Base-by-base conservation (phyloP, 176 grass and related monocot species). In the Lolium perenne region DNA sequence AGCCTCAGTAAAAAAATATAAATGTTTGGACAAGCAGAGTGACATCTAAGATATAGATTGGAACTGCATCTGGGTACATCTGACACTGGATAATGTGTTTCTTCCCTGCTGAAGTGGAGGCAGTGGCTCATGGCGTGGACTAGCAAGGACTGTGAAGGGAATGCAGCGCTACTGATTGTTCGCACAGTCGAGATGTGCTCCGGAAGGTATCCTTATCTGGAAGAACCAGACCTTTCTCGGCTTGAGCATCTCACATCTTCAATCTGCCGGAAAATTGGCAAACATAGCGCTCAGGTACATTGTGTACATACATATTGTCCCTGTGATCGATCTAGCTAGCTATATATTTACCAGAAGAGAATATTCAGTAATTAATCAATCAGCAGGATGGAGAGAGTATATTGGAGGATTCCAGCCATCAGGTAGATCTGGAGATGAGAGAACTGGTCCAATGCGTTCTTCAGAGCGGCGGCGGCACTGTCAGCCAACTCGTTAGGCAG, bases 141-240 rank as follows among this genome's bases (percentile, higher is more conserved):
- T 0, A 51, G n/a, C 38, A 68, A 77, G 62, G 93, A 73, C 23
- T 56, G 61, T 4, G 0, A 8, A 21, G 5, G 56, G 0, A 18
- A 59, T 1, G 6, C 18, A 59, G 86, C 85, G 12, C 1, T 94
- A 29, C 25, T 97, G 40, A 13, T 94, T 0, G 86, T 74, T 15
- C 54, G 45, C 3, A 87, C 92, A 5, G 8, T 94, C 0, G 92
- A 94, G 65, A 91, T 89, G 4, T 86, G 50, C 47, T 89, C 83
- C 10, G 83, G 88, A 15, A 82, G 90, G 43, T 41, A 78, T 16
- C 10, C 18, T 17, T 62, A 16, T 9, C 4, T 41, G 83, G 45
- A 12, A 83, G 15, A 73, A 18, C 10, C 54, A 0, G 63, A 88
- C 2, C 84, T 76, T 32, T 11, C 13, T 2, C 50, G 62, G 45